Percentiles rank a stretch among this genome's conserved stretches.
Evolutionary conservation across 176 grass and related monocot species (phyloP).

Genomic region (Rhipidocladum racemiflorum): DNA sequence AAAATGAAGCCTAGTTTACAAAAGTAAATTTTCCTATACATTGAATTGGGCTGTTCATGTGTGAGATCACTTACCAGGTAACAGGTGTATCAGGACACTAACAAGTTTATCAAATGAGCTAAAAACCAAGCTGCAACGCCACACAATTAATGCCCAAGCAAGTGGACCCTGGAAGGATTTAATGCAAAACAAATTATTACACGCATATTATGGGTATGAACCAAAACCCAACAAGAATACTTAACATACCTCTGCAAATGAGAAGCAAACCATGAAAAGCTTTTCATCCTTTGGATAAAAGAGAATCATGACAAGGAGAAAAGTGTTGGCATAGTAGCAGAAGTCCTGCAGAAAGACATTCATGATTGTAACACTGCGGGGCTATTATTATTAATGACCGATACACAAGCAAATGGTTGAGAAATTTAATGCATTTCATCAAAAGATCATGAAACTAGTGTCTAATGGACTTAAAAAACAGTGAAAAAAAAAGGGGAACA

Average conservation of each 20-base stretch:
- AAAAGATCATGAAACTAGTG: not conserved
- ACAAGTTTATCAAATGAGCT: slow-evolving; percentile 96
- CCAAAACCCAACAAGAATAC: not conserved
- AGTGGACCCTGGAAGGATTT: slow-evolving; percentile 70
- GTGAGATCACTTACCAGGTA: slow-evolving; percentile 68
- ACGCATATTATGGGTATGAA: not conserved
- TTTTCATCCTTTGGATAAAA: slow-evolving; percentile 98
- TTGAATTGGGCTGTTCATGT: not conserved
- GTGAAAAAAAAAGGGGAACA: not conserved
- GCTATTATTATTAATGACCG: not conserved
- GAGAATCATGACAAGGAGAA: slow-evolving; percentile 91
- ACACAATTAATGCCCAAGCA: slow-evolving; percentile 97
- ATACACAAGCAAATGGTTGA: not conserved
- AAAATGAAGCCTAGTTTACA: not conserved
- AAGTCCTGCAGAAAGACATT: slow-evolving; percentile 68
- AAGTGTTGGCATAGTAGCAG: slow-evolving; percentile 97
- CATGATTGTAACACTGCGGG: not conserved
- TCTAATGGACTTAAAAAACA: not conserved
- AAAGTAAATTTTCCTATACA: not conserved
- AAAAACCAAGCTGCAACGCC: slow-evolving; percentile 97
- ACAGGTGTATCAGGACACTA: slow-evolving; percentile 97
- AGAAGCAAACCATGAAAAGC: slow-evolving; percentile 99
- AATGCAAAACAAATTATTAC: slow-evolving; percentile 17
- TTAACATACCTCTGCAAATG: slow-evolving; percentile 91
- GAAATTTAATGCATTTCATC: not conserved